Base-by-base conservation (phyloP, 192 early-diverging fungal species). In the Chytriomyces sp. region DNA sequence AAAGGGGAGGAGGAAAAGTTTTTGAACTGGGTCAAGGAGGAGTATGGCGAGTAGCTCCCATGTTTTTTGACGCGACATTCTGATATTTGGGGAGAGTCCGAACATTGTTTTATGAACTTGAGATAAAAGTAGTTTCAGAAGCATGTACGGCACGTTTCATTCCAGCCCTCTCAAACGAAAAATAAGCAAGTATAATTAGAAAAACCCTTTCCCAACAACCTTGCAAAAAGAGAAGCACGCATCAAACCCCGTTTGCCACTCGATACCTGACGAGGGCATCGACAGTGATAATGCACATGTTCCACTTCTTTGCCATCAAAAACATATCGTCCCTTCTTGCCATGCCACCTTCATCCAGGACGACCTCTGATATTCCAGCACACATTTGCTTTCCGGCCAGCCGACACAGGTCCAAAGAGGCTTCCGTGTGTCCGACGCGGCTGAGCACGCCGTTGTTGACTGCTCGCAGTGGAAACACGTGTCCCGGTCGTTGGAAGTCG, bases 341-440 rank as follows among this genome's bases (percentile, higher is more conserved):
- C 96, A 99, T 98, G 0, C 85, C 87, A 3, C 98, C 97, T 79
- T 94, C 91, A 72, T 94, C 91, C 49, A 98, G 92, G 61, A 97
- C 92, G 63, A 99, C 80, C 84, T 99, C 97, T 71, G 93, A 93
- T 65, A 99, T 95, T 45, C 95, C 96, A 3, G 93, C 96, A 0
- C 94, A 96, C 16, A 92, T 92, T 65, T 85, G 82, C 57, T 94
- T 85, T 0, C 93, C 93, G 0, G 96, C 91, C 69, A 99, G 82
- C 64, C 91, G 88, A 78, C 93, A 94, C 68, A 99, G 82, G 81
- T 99, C 91, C 8, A 97, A 84, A 0, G 89, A 89, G 1, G 97
- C 95, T 80, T 99, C 98, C 18, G 98, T 99, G 65, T 99, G 98
- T 0, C 98, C 98, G 7, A 93, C 87, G 9, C 98, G 91, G 75